Conservation (phyloP, 2,329 filamentous ascomycete species). For the Decorospora gaudefroyi region DNA sequence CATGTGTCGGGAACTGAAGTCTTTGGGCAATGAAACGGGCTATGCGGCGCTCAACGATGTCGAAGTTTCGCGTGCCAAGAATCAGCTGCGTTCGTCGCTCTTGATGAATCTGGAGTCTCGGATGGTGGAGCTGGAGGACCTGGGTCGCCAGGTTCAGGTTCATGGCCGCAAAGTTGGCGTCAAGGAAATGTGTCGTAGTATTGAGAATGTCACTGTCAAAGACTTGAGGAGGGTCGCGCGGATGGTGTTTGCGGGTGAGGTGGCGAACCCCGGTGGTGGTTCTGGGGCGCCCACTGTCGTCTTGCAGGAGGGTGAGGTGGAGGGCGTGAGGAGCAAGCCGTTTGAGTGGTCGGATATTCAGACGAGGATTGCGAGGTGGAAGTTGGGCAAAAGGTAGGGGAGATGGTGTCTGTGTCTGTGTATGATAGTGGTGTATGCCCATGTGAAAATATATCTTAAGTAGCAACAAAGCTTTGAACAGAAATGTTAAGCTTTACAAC, state of each 20-base stretch:
- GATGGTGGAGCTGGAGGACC: slow-evolving; percentile 96
- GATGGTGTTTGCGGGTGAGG: slow-evolving; percentile 75
- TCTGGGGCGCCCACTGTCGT: slow-evolving; percentile 93
- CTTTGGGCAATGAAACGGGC: slow-evolving; percentile 75
- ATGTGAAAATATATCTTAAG: too few relatives aligned
- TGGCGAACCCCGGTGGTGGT: slow-evolving; percentile 74
- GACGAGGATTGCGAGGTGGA: slow-evolving; percentile 80
- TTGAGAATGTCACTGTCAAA: slow-evolving; percentile 76
- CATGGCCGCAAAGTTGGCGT: slow-evolving; percentile 91
- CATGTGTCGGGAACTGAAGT: slow-evolving; percentile 86
- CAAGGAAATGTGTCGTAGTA: slow-evolving; percentile 86
- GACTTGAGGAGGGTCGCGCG: slow-evolving; percentile 83
- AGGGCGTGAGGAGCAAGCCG: slow-evolving; percentile 67
- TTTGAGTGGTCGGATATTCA: slow-evolving; percentile 90
- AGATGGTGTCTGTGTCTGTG: not conserved
- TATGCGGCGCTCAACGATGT: slow-evolving; percentile 70
- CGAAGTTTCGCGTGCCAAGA: slow-evolving; percentile 93
- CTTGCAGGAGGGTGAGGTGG: slow-evolving; percentile 83
- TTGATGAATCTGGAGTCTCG: slow-evolving; percentile 97
- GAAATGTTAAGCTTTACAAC: too few relatives aligned
- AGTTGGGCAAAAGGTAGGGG: slow-evolving; percentile 66
- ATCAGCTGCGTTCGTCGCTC: slow-evolving; percentile 85
- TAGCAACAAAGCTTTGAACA: too few relatives aligned
- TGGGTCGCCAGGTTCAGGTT: slow-evolving; percentile 94
- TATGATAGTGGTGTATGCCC: not conserved